Evolutionary conservation across 2,329 filamentous ascomycete genomes (phyloP).

Genomic region (Curvularia sp.): DNA sequence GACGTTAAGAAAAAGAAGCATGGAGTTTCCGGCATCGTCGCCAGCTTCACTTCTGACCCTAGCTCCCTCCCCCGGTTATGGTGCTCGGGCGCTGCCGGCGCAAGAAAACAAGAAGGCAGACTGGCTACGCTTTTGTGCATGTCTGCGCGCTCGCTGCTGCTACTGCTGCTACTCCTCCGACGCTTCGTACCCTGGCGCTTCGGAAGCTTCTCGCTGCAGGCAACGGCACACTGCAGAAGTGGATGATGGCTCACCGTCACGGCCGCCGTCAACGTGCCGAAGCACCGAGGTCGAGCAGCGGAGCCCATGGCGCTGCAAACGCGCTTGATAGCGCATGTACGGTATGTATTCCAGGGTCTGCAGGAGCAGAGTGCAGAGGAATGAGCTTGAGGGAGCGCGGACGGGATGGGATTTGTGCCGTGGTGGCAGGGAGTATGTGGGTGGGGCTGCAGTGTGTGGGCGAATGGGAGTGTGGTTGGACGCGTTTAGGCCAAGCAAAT

Average conservation of each 20-base stretch:
- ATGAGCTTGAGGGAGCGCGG: slow-evolving; percentile 8
- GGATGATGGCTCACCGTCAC: slow-evolving; percentile 12
- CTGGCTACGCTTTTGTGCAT: slow-evolving; percentile 13
- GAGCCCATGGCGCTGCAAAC: slow-evolving; percentile 31
- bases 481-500: slow-evolving; percentile 31
- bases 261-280: not conserved
- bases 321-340: slow-evolving; percentile 28
- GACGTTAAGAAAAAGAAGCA: slow-evolving; percentile 10
- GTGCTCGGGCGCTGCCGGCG: slow-evolving; percentile 26
- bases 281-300: slow-evolving; percentile 27
- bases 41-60: slow-evolving; percentile 25
- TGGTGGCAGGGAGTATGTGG: slow-evolving; percentile 10
- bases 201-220: slow-evolving; percentile 35
- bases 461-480: slow-evolving; percentile 26
- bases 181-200: slow-evolving; percentile 23
- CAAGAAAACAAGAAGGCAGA: slow-evolving; percentile 18
- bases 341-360: slow-evolving; percentile 35
- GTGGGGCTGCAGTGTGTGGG: slow-evolving; percentile 11
- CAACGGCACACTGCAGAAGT: slow-evolving; percentile 34
- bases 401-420: slow-evolving; percentile 20
- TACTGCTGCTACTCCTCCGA: slow-evolving; percentile 10
- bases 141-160: not conserved
- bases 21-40: slow-evolving; percentile 8
- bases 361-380: slow-evolving; percentile 4
- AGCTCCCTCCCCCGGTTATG: slow-evolving; percentile 19